phyloP scores from a whole-genome alignment of 306 rosid species.

The Cucumis sativus region Cucumber_9930_V3 NC_026655.2:6693501-6694000 shows the following conservation, averaged over 20 bases:
- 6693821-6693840: constrained; percentile 90
- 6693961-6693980: constrained; percentile 65
- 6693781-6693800: constrained; percentile 19
- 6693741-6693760: neutral
- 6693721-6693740: neutral
- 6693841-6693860: constrained; percentile 84
- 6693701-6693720: neutral
- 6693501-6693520: constrained; percentile 69
- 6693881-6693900: constrained; percentile 81
- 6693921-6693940: constrained; percentile 35
- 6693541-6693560: constrained; percentile 90
- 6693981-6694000: constrained; percentile 54
- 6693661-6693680: constrained; percentile 80
- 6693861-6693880: constrained; percentile 61
- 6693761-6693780: neutral
- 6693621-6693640: constrained; percentile 45
- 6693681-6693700: constrained; percentile 26
- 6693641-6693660: constrained; percentile 72
- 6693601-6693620: constrained; percentile 48
- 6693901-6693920: constrained; percentile 73
- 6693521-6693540: constrained; percentile 66
- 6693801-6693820: constrained; percentile 92
- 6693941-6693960: constrained; percentile 58
- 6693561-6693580: constrained; percentile 78
- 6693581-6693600: constrained; percentile 93